Base-by-base conservation (phyloP, 2,329 filamentous ascomycete genomes). In the Microcera coccophila region DNA sequence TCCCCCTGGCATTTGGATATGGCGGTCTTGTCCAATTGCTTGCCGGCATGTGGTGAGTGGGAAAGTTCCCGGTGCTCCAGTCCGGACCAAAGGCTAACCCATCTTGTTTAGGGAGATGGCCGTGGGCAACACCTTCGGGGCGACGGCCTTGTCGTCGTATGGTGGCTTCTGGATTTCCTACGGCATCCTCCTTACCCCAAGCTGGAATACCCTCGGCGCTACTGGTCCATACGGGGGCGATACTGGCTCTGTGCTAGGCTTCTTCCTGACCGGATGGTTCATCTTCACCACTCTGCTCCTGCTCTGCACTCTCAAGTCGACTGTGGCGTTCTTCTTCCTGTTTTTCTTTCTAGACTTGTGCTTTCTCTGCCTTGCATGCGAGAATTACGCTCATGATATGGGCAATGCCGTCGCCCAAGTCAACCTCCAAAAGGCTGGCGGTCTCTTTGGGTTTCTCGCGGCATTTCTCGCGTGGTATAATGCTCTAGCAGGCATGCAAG, bases 381-480 rank as follows among this genome's bases (percentile, higher is more conserved):
- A 75, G 51, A 82, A 87, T 50, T 81, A 70, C 50, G 75, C 74
- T 35, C 57, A 49, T 56, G 69, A 84, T 61, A 69, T 78, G 48
- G 75, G 74, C 44, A 69, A 75, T 50, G 41, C 62, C 15, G 51
- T 54, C 1, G 67, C 76, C 14, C 65, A 75, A 52, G 43, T 65
- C 4, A 67, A 64, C 14, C 69, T 87, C 34, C 79, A 80, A 57
- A 85, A 83, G 65, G 79, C 84, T 4, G 88, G 85, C 50, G 89
- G 88, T 40, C 74, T 82, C 48, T 91, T 93, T 61, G 88, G 88
- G n/a, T 75, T 93, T 48, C 57, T 93, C 5, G 81, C 87, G 1
- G 85, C 87, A 0, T 93, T 94, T 62, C 61, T 87, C 42, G 87
- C 88, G 4, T 94, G 88, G 88, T 94, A 91, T 69, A 90, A 89